These are phyloP conservation scores for Yamadazyma triangularis DNA, from an alignment of 1,139 yeast genomes.

Conservation along the genomic window DNA sequence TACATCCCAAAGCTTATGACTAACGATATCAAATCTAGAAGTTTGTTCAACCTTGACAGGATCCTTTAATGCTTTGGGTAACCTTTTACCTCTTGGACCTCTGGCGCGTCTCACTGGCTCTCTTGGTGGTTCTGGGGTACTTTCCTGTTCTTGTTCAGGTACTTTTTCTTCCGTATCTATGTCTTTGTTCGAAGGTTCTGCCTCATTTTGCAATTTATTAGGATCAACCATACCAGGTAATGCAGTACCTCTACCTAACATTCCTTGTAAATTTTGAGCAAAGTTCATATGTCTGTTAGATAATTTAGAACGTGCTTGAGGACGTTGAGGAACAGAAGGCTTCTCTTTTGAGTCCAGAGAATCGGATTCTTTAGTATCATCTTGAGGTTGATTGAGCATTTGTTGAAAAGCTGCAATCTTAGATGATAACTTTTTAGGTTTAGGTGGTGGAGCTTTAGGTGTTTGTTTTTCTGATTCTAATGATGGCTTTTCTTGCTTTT, in stretches of 20 bases:
- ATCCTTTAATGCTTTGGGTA: slow-evolving; percentile 58
- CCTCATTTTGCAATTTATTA: slow-evolving; percentile 6
- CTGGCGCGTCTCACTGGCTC: slow-evolving; percentile 46
- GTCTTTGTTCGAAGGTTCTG: slow-evolving; percentile 1
- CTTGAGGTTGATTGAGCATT: slow-evolving; percentile 42
- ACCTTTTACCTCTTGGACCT: slow-evolving; percentile 76
- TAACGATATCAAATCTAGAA: slow-evolving; percentile 26
- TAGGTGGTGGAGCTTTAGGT: slow-evolving; percentile 44
- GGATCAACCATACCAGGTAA: slow-evolving; percentile 59
- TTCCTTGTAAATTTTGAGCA: slow-evolving; percentile 53
- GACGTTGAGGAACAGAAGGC: background rate
- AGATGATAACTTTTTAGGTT: slow-evolving; percentile 72
- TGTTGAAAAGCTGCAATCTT: slow-evolving; percentile 79
- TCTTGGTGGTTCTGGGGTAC: slow-evolving; percentile 5
- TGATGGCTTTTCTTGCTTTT: background rate
- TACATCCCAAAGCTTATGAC: slow-evolving; percentile 36
- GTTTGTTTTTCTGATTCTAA: background rate
- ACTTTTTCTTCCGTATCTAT: too few species aligned
- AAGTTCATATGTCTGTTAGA: slow-evolving; percentile 40
- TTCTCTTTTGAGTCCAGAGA: slow-evolving; percentile 1
- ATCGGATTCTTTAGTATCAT: slow-evolving; percentile 1
- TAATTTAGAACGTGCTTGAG: slow-evolving; percentile 12
- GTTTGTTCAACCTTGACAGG: slow-evolving; percentile 34
- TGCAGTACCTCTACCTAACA: slow-evolving; percentile 52
- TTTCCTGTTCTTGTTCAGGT: slow-evolving; percentile 2